Evolutionary conservation across 2,329 filamentous ascomycete species (phyloP), one percentile per base, ranked within the genome.

Genomic region (Sclerotinia minor): DNA sequence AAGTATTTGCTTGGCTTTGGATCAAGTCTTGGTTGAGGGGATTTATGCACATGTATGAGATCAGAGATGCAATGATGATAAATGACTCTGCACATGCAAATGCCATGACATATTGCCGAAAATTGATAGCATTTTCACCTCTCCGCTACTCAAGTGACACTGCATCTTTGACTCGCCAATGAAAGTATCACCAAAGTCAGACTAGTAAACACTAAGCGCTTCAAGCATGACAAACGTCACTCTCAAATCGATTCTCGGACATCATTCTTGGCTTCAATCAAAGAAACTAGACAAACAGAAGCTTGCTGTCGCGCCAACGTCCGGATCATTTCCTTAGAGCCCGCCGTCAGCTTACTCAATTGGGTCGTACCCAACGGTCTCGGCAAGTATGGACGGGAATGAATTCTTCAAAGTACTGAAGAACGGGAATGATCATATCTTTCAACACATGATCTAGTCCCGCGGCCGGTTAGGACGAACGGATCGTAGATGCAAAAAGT

Each of bases 321-420:
- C 60, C 64, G 54, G 64, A 61, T 19, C 3, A 5, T 50, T 50
- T 45, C 32, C 19, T 60, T 32, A 24, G 15, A 52, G n/a, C 9
- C 54, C 44, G 32, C 45, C 44, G 29, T 66, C 32, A 41, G 17
- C 45, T 47, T 60, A 44, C 32, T 66, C 45, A 26, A 44, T 59
- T 21, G 26, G 11, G 54, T 9, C 7, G 29, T 5, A 50, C 21
- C 38, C 8, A 35, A 50, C 59, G 21, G n/a, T 24, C 35, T 50
- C 59, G 59, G 59, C 59, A 61, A 61, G 15, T 61, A 50, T 13
- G 21, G 49, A 50, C 59, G 45, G 44, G 59, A 50, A 50, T 21
- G 21, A 6, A 4, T 7, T 49, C n/a, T 17, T 50, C 21, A 17
- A 19, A 26, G 2, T 13, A 50, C 4, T 26, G 5, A 50, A 19